Evolutionary conservation across 257 asterid species (phyloP).

Genomic region (Fraxinus anomala): DNA sequence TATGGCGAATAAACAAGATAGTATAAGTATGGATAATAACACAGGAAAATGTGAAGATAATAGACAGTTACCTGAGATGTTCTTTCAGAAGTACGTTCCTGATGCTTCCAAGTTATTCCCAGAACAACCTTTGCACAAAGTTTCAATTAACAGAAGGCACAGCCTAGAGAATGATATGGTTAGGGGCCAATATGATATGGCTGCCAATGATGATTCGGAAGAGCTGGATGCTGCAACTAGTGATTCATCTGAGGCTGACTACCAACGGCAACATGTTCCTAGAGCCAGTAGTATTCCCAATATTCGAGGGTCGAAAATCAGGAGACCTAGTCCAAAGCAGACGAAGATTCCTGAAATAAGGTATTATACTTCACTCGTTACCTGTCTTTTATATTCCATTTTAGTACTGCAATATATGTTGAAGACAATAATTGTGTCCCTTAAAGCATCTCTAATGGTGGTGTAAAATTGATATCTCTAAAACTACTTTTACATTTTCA

Average conservation of each 20-base stretch:
- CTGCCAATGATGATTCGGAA: constrained; percentile 43
- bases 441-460: too few relatives aligned
- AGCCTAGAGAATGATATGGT: constrained; percentile 43
- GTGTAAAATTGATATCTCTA: too few relatives aligned
- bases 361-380: constrained; percentile 32
- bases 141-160: constrained; percentile 39
- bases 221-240: constrained; percentile 64
- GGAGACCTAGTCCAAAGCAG: constrained; percentile 52
- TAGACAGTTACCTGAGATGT: constrained; percentile 33
- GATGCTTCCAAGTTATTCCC: constrained; percentile 25
- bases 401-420: not conserved
- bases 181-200: constrained; percentile 24
- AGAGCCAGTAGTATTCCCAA: constrained; percentile 42
- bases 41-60: constrained; percentile 32
- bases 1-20: constrained; percentile 44
- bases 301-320: constrained; percentile 46
- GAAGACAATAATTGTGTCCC: not conserved
- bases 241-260: constrained; percentile 71
- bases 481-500: too few relatives aligned
- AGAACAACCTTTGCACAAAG: constrained; percentile 19
- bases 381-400: not conserved
- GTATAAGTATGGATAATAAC: constrained; percentile 25
- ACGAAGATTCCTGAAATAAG: constrained; percentile 53
- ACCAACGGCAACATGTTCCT: constrained; percentile 42
- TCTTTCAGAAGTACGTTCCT: constrained; percentile 31